Base-by-base conservation (phyloP, 164 flowering plant genomes). In the Vitis rupestris region DNA sequence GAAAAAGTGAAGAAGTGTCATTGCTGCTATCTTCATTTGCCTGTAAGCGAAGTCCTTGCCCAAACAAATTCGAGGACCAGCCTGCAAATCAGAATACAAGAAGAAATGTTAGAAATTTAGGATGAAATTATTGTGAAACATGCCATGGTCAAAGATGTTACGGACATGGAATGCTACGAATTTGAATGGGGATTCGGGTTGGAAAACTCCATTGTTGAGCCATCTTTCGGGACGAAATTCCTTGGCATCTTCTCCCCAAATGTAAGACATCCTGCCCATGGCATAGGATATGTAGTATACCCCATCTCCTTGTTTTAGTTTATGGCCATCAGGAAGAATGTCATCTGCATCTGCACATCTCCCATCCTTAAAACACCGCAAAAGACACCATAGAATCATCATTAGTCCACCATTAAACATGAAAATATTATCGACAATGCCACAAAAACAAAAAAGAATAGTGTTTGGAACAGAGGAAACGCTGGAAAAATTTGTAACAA, bases 231-330 rank as follows among this genome's bases (percentile, higher is more conserved):
- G 93, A 52, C 75, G 69, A 59, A 90, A 90, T 12, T 82, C 89
- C 73, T 78, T 81, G 0, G 91, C 91, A 71, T 92, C 89, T 23
- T 86, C 89, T 13, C 97, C 94, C 97, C 97, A 90, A 1, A 92
- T 74, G 72, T 68, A 71, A 29, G 74, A 57, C 97, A 90, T 87
- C 70, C 97, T 82, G 7, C 90, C 97, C 97, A 92, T 90, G 8
- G 94, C 81, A 68, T 89, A 90, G 10, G 90, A 73, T 69, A 84
- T 54, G 75, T 88, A 87, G 70, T 79, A 72, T 5, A 90, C 80
- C 0, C 72, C 81, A 69, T 90, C 92, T 12, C 95, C 97, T 65
- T 83, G 84, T 61, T 74, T 89, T 49, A 92, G 31, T 63, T 68
- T 82, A 62, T 49, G 76, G 2, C 97, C 97, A 81, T 92, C 93